These are phyloP conservation scores for Penicillium manginii DNA, from an alignment of 495 filamentous ascomycete genomes.

Conservation along the genomic window DNA sequence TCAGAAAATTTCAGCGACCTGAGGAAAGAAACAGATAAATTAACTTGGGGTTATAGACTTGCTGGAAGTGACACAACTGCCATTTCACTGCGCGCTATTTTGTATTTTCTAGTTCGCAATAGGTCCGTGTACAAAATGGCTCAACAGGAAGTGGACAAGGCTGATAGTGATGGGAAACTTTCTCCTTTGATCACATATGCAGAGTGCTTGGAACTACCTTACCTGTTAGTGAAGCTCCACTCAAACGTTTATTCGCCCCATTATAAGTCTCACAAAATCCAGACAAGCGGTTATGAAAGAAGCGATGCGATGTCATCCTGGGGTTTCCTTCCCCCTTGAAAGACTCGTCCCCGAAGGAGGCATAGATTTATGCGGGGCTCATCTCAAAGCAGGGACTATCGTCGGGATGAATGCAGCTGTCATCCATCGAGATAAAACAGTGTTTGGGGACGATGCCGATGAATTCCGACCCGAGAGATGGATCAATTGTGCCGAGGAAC, in stretches of 20 bases:
- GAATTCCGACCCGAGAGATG: constrained; percentile 56
- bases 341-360: constrained; percentile 22
- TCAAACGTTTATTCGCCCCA: not conserved
- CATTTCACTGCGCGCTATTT: constrained; percentile 43
- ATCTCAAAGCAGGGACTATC: constrained; percentile 18
- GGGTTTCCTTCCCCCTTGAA: constrained; percentile 16
- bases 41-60: constrained; percentile 3
- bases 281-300: constrained; percentile 22
- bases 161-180: constrained; percentile 2
- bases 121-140: not conserved
- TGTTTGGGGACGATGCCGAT: constrained; percentile 55
- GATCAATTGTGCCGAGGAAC: constrained; percentile 42
- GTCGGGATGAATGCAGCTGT: constrained; percentile 33
- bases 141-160: constrained; percentile 15
- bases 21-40: not conserved
- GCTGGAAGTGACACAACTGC: constrained; percentile 56
- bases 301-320: constrained; percentile 27
- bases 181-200: constrained; percentile 13
- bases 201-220: constrained; percentile 17
- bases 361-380: constrained; percentile 10
- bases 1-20: not conserved
- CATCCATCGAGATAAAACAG: constrained; percentile 32
- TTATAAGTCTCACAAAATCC: not conserved
- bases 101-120: constrained; percentile 54
- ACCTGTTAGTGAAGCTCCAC: constrained; percentile 9